These are phyloP conservation scores for Citrus hindsii DNA, from an alignment of 345 rosid species.

Conservation along the genomic window DNA sequence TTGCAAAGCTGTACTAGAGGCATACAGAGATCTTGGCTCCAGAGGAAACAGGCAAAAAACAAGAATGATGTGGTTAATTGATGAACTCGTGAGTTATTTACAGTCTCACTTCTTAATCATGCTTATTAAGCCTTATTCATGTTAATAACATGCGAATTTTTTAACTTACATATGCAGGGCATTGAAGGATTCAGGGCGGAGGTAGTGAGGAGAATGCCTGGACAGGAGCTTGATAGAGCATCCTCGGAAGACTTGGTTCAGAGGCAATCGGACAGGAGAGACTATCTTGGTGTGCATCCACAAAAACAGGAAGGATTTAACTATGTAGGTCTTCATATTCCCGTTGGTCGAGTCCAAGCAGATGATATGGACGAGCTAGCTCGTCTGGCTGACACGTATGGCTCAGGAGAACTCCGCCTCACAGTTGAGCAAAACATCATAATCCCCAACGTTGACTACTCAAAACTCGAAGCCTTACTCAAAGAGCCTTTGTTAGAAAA, in stretches of 20 bases:
- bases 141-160: background rate
- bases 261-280: conserved; percentile 83
- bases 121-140: background rate
- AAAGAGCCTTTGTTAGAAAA: conserved; percentile 53
- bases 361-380: conserved; percentile 94
- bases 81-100: conserved; percentile 70
- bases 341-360: conserved; percentile 84
- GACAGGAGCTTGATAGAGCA: conserved; percentile 55
- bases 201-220: conserved; percentile 72
- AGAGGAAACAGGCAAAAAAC: conserved; percentile 92
- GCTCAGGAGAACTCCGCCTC: conserved; percentile 83
- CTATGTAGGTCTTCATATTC: conserved; percentile 79
- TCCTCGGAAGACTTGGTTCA: conserved; percentile 63
- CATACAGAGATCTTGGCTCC: conserved; percentile 82
- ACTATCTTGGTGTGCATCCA: conserved; percentile 73
- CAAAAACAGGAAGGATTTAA: conserved; percentile 89
- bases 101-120: background rate
- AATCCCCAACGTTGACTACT: conserved; percentile 75
- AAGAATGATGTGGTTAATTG: conserved; percentile 98
- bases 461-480: conserved; percentile 65
- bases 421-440: conserved; percentile 91
- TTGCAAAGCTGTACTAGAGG: conserved; percentile 80
- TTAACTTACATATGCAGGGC: conserved; percentile 47
- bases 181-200: conserved; percentile 82
- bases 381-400: conserved; percentile 68